A percentile compares a stretch with the other conserved stretches of the same genome.
phyloP scores from a whole-genome alignment of 345 rosid species.

The Arabis hirsuta region DNA sequence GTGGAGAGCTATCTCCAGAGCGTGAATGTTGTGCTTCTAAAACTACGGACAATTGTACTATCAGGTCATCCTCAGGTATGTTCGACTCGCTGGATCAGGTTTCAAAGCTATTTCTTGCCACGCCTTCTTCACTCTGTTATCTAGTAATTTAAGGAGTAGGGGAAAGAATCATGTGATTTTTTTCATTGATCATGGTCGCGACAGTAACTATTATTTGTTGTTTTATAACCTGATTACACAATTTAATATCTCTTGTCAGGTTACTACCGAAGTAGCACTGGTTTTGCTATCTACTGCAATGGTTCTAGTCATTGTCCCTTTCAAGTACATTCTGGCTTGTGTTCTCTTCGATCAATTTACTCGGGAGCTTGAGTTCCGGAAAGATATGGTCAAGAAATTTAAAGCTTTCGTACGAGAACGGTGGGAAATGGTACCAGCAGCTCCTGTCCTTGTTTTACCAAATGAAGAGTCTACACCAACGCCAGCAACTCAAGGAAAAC shows the following conservation, averaged over 20 bases:
- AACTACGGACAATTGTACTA: conserved; percentile 73
- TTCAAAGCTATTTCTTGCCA: not conserved
- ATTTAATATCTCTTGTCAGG: conserved; percentile 48
- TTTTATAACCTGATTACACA: conserved; percentile 7
- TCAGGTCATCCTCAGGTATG: conserved; percentile 97
- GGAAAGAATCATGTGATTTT: not conserved
- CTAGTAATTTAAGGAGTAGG: not conserved
- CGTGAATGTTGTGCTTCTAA: conserved; percentile 78
- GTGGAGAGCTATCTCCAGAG: conserved; percentile 86
- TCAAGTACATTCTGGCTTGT: conserved; percentile 77
- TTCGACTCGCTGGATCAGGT: conserved; percentile 18
- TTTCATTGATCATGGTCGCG: conserved; percentile 5
- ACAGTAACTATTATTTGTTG: not conserved
- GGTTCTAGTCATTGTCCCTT: conserved; percentile 67
- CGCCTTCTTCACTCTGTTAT: not conserved
- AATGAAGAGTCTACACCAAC: conserved; percentile 45
- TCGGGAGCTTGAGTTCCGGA: conserved; percentile 82
- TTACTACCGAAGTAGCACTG: conserved; percentile 82
- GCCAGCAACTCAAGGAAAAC: conserved; percentile 45
- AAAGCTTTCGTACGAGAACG: conserved; percentile 68
- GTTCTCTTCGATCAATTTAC: conserved; percentile 79
- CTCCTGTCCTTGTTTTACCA: conserved; percentile 83
- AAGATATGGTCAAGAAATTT: conserved; percentile 73
- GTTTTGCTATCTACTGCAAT: conserved; percentile 63
- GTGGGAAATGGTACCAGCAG: conserved; percentile 85